phyloP scores from a whole-genome alignment of 768 basidiomycete species.

The Termitomyces sp. region DNA sequence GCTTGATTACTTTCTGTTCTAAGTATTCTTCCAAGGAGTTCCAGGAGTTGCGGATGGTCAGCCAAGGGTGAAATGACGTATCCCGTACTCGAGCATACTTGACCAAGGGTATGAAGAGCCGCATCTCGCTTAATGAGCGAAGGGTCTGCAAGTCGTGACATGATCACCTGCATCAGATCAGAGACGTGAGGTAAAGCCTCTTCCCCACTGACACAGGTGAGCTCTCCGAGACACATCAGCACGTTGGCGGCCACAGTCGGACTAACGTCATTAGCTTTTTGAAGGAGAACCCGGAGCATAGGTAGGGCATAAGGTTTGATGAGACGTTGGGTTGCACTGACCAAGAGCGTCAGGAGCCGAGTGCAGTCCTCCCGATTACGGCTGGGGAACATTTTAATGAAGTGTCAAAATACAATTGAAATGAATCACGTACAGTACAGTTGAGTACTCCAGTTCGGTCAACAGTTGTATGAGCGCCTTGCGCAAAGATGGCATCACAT shows the following conservation, averaged over 20 bases:
- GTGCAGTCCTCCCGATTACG: constrained; percentile 92
- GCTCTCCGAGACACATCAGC: constrained; percentile 90
- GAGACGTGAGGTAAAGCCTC: constrained; percentile 81
- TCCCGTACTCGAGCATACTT: constrained; percentile 92
- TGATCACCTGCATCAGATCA: constrained; percentile 87
- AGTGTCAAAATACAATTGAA: not conserved
- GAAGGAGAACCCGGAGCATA: constrained; percentile 88
- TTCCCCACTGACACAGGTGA: constrained; percentile 91
- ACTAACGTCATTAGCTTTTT: constrained; percentile 83
- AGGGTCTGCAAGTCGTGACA: constrained; percentile 86
- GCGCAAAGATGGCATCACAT: constrained; percentile 95
- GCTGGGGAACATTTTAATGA: constrained; percentile 30
- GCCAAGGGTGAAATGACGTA: constrained; percentile 90
- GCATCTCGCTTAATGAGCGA: constrained; percentile 88
- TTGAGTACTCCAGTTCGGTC: constrained; percentile 96
- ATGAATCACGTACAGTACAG: constrained; percentile 57
- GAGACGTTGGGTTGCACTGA: constrained; percentile 87
- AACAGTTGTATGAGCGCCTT: constrained; percentile 95
- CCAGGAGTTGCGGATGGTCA: constrained; percentile 89
- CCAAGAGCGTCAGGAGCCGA: constrained; percentile 81
- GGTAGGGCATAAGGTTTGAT: constrained; percentile 96
- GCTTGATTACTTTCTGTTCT: constrained; percentile 70
- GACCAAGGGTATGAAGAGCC: constrained; percentile 90
- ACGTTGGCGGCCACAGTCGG: constrained; percentile 90
- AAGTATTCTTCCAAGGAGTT: constrained; percentile 78